Conservation (phyloP, 805 yeast genomes). For the Wickerhamiella azymoides region DNA sequence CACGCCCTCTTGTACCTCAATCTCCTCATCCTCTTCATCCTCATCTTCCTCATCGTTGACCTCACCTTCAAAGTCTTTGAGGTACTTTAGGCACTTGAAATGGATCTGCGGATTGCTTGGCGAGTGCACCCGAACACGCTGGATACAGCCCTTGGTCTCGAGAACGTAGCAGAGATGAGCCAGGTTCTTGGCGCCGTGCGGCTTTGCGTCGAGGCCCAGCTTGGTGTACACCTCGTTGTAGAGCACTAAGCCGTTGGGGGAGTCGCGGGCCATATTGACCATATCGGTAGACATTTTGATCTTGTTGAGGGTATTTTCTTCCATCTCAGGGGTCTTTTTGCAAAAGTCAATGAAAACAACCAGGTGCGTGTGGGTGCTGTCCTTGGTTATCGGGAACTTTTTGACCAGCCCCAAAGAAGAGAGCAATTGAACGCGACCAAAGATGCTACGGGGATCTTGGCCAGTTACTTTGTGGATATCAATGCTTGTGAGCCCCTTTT, state of each 20-base stretch:
- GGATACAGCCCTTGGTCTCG: constrained; percentile 20
- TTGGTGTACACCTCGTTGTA: constrained; percentile 28
- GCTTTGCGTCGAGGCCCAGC: constrained; percentile 26
- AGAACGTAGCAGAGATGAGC: constrained; percentile 18
- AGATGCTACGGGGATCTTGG: constrained; percentile 30
- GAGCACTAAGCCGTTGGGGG: constrained; percentile 25
- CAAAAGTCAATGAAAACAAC: constrained; percentile 24
- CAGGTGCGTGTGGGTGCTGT: constrained; percentile 24
- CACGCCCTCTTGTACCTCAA: constrained; percentile 9
- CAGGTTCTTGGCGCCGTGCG: constrained; percentile 16
- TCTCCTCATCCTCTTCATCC: constrained; percentile 20
- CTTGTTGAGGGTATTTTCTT: constrained; percentile 1
- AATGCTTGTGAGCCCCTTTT: constrained; percentile 25
- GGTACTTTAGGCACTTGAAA: constrained; percentile 26
- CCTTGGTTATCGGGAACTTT: constrained; percentile 24
- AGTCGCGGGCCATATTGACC: constrained; percentile 19
- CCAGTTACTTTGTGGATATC: constrained; percentile 27
- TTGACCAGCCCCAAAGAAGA: constrained; percentile 25
- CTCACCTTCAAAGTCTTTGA: constrained; percentile 27
- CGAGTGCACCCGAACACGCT: constrained; percentile 24
- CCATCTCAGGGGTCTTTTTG: constrained; percentile 13
- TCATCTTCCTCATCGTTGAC: constrained; percentile 22
- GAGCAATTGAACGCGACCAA: constrained; percentile 24
- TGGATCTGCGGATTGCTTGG: constrained; percentile 21
- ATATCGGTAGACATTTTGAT: constrained; percentile 8